Evolutionary conservation across 805 yeast genomes (phyloP), one percentile per base, ranked within the genome.

Genomic region (Torulaspora quercuum): DNA sequence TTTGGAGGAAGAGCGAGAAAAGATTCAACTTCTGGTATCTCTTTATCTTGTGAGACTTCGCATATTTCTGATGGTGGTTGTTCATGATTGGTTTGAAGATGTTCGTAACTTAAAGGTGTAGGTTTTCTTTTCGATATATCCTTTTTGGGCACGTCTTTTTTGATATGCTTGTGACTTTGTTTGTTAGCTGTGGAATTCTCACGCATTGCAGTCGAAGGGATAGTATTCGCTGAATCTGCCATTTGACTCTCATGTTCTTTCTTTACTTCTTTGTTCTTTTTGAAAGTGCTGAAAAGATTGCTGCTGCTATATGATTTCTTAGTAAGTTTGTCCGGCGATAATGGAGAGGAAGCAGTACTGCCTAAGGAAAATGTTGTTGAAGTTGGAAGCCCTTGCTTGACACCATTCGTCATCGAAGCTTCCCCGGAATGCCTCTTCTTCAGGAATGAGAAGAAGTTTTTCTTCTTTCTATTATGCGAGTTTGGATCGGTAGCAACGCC

Each of bases 371-470:
- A 44, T 2, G 52, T 45, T 2, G 44, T 38, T 25, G 50, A 50
- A 37, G 40, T 42, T 24, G 46, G 48, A 27, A 45, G 44, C 22
- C 7, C 28, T 25, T 29, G 42, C 12, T 16, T 33, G 3, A 33
- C 22, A 35, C 29, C 27, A 24, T 20, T 17, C 3, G 25, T 12
- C 22, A 16, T 7, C 19, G 23, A 11, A 12, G 12, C 12, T 30
- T 40, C 36, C 29, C 41, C 45, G 7, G 45, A 25, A n/a, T 29
- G 43, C 25, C 51, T 57, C 29, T 43, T 55, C 35, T 46, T 53
- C 13, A 57, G 39, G 29, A 57, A 58, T n/a, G 61, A 57, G 35
- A 57, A 57, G 12, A 57, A 42, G 34, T 56, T 50, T 25, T 47
- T 55, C 30, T 44, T 53, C 36, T 48, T 49, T 29, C 39, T 49